These are phyloP conservation scores for Pezicula rhizophila DNA, from an alignment of 2,329 filamentous ascomycete species.

Conservation along the genomic window DNA sequence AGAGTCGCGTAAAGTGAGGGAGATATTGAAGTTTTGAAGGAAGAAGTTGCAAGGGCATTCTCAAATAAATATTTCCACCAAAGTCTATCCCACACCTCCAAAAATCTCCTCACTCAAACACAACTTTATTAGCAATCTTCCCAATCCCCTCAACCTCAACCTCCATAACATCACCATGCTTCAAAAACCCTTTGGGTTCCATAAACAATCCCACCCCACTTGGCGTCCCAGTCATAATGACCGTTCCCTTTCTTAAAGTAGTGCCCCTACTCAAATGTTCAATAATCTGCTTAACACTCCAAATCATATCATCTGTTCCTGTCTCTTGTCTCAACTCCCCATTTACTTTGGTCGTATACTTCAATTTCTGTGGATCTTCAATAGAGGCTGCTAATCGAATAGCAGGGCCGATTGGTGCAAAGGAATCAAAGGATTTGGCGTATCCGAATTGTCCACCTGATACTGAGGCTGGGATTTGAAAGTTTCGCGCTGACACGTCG, in stretches of 20 bases:
- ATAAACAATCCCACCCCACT: constrained; percentile 18
- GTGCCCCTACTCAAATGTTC: constrained; percentile 29
- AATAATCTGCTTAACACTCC: constrained; percentile 38
- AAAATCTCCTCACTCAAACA: too few relatives aligned
- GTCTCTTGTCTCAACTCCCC: constrained; percentile 36
- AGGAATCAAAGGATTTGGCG: constrained; percentile 38
- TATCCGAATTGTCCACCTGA: constrained; percentile 38
- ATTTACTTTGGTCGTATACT: constrained; percentile 25
- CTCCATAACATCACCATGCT: too few relatives aligned
- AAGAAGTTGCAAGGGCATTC: too few relatives aligned
- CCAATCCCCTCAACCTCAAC: too few relatives aligned
- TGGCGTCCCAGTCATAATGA: constrained; percentile 39
- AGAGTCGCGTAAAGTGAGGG: too few relatives aligned
- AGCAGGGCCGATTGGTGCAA: constrained; percentile 37
- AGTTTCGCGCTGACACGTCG: constrained; percentile 34
- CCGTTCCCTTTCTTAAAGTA: constrained; percentile 31
- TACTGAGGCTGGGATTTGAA: constrained; percentile 21
- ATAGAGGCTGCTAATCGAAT: too few relatives aligned
- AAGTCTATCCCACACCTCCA: too few relatives aligned
- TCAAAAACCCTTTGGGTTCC: too few relatives aligned
- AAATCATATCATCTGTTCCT: constrained; percentile 41
- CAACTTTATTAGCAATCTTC: too few relatives aligned
- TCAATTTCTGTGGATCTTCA: too few relatives aligned
- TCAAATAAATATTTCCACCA: too few relatives aligned
- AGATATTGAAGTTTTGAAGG: too few relatives aligned